These are phyloP conservation scores for Fusarium heterosporum DNA, from an alignment of 2,329 filamentous ascomycete genomes.

Conservation along the genomic window DNA sequence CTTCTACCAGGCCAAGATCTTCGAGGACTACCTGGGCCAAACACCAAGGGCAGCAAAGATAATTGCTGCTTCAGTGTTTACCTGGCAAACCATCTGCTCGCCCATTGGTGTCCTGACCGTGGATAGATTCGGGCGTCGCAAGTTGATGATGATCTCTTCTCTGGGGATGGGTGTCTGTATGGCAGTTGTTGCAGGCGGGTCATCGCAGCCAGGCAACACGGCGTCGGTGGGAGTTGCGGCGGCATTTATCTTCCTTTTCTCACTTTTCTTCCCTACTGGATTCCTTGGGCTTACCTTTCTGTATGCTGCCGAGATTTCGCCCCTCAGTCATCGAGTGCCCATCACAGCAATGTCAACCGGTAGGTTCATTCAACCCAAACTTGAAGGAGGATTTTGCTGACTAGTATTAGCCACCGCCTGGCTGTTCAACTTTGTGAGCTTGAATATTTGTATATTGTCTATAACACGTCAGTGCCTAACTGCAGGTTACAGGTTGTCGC, in stretches of 20 bases:
- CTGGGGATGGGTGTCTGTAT: constrained; percentile 5
- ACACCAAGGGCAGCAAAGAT: constrained; percentile 1
- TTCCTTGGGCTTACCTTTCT: constrained; percentile 7
- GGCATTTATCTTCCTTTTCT: constrained; percentile 11
- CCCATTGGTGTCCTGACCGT: neutral
- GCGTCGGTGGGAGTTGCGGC: neutral
- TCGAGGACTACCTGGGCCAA: constrained; percentile 4
- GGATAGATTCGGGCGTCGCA: constrained; percentile 6
- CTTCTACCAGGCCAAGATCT: constrained; percentile 16
- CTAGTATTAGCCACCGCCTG: neutral
- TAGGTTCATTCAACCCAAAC: neutral
- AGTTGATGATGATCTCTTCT: constrained; percentile 5
- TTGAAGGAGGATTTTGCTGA: neutral
- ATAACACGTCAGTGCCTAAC: neutral
- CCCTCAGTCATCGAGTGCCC: constrained; percentile 8
- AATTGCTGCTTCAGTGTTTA: constrained; percentile 4
- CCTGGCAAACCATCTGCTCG: constrained; percentile 8
- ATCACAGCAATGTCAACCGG: constrained; percentile 16
- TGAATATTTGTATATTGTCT: neutral
- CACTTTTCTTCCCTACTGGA: constrained; percentile 5
- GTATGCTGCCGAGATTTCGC: constrained; percentile 14
- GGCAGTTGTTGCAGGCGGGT: constrained; percentile 11
- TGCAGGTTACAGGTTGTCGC: neutral
- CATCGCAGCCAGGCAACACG: neutral
- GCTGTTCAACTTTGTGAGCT: constrained; percentile 8